Base-by-base conservation (phyloP, 495 filamentous ascomycete genomes). In the Xylaria flabelliformis region DNA sequence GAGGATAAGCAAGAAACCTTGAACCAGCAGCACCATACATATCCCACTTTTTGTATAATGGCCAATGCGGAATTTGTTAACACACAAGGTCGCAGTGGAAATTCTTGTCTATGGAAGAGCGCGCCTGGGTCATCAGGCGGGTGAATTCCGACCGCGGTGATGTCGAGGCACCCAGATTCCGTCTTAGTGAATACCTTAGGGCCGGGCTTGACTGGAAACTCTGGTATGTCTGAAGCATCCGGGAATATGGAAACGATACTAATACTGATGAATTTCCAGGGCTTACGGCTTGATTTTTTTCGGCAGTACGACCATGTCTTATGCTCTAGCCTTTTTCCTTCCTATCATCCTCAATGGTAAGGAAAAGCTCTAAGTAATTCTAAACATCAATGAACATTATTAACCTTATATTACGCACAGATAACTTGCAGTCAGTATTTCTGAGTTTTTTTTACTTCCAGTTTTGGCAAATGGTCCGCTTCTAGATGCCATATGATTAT, bases 311-410 rank as follows among this genome's bases (percentile, higher is more conserved):
- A 89, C 88, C 6, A 81, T 86, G 62, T 83, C 87, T 26, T 90
- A 91, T 73, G 85, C 88, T 21, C 84, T 90, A 36, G 88, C 88
- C 10, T 91, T 89, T 75, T 92, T 91, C 82, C 79, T 83, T 46
- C 42, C 42, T 50, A 50, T 50, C 5, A 50, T 50, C 17, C 46
- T 50, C 17, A 50, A 50, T n/a, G 46, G 39, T 42, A 42, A 12
- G 39, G 2, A 9, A 42, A 13, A 39, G 0, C 36, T 9, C 12
- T 42, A 13, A 42, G 12, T 12, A 42, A 42, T 2, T 42, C 39
- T 9, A 12, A 42, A 42, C 2, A 13, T 42, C 1, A 42, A 10
- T 42, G 10, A 1, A 13, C 39, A 42, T 42, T 42, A 42, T 13
- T 42, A 3, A 42, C 39, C 12, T 13, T 13, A 13, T 12, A 42